phyloP scores from a whole-genome alignment of 2,329 filamentous ascomycete genomes.

The Neodidymelliopsis sp. region DNA sequence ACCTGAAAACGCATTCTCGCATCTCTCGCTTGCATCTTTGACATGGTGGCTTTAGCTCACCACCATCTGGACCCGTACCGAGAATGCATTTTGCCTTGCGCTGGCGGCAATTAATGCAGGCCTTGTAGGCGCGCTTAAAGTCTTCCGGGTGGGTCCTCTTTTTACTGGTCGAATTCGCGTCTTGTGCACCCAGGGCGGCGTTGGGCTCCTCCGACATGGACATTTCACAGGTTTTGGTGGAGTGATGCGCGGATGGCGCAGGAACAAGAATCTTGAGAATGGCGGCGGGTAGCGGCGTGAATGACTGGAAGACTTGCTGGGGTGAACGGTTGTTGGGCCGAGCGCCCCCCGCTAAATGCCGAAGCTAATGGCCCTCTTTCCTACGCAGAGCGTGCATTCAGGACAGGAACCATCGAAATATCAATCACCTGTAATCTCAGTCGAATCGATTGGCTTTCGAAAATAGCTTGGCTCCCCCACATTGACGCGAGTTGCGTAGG shows the following conservation, averaged over 20 bases:
- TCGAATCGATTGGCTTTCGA: too few relatives aligned
- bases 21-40: constrained; percentile 60
- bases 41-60: constrained; percentile 55
- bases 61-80: constrained; percentile 51
- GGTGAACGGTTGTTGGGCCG: constrained; percentile 1
- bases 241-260: constrained; percentile 40
- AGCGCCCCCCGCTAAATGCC: constrained; percentile 11
- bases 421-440: neutral
- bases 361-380: constrained; percentile 1
- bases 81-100: constrained; percentile 62
- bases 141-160: constrained; percentile 51
- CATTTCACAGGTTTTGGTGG: constrained; percentile 22
- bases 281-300: constrained; percentile 28
- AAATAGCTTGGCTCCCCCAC: too few relatives aligned
- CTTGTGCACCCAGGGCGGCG: constrained; percentile 24
- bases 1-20: constrained; percentile 57
- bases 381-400: neutral
- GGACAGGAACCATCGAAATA: neutral
- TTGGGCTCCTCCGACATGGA: constrained; percentile 26
- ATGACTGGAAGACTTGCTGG: constrained; percentile 26
- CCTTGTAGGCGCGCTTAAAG: constrained; percentile 63
- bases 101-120: constrained; percentile 61
- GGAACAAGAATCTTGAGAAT: constrained; percentile 30
- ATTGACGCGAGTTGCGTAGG: too few relatives aligned
- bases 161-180: constrained; percentile 30